Conservation (phyloP, 169 alveolate species). For the Eimeria necatrix region DNA sequence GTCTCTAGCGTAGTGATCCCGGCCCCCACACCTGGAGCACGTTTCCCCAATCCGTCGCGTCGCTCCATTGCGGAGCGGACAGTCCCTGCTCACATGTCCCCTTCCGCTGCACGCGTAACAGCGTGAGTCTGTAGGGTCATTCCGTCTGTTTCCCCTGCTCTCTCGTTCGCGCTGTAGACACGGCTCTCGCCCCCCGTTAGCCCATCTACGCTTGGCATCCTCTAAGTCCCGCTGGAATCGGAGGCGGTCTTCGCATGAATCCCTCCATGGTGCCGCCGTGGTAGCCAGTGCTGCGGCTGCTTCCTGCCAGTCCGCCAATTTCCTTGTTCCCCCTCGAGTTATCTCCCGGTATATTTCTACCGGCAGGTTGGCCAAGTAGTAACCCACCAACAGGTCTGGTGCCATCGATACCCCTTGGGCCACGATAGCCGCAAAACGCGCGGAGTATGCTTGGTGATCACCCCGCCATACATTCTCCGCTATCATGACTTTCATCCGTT, state of each 20-base stretch:
- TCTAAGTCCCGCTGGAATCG: background rate
- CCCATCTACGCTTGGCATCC: background rate
- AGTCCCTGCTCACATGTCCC: conserved; percentile 17
- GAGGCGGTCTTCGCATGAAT: conserved; percentile 7
- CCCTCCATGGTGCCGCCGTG: conserved; percentile 3
- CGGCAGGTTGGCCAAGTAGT: conserved; percentile 4
- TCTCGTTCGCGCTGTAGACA: background rate
- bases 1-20: conserved; percentile 3
- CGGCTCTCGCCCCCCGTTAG: background rate
- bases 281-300: conserved; percentile 5
- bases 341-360: background rate
- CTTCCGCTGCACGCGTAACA: background rate
- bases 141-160: background rate
- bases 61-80: conserved; percentile 12
- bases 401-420: background rate
- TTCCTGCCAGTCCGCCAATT: background rate
- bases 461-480: background rate
- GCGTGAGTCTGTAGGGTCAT: background rate
- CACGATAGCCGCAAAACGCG: background rate
- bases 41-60: background rate
- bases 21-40: conserved; percentile 4
- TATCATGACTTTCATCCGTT: background rate
- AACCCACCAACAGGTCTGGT: background rate
- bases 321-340: background rate
- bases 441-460: background rate